These are phyloP conservation scores for Paramecium tetraurelia DNA, from an alignment of 73 alveolate species.

Conservation along the genomic window DNA sequence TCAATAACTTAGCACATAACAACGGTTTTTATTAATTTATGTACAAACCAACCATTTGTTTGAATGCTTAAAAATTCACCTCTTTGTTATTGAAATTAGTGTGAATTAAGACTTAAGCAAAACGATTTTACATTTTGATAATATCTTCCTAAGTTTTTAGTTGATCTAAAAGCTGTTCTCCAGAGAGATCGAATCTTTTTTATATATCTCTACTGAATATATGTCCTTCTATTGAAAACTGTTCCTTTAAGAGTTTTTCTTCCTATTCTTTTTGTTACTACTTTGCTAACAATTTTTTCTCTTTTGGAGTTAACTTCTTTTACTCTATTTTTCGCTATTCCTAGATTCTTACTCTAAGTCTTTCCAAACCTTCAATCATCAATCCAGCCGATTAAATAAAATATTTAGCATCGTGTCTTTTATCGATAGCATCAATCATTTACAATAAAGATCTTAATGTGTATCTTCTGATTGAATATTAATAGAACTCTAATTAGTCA, in stretches of 20 bases:
- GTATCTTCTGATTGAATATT: constrained; percentile 82
- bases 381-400: constrained; percentile 59
- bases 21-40: constrained; percentile 48
- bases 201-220: constrained; percentile 14
- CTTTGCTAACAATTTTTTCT: constrained; percentile 55
- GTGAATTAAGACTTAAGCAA: constrained; percentile 43
- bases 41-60: constrained; percentile 21
- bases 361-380: constrained; percentile 28
- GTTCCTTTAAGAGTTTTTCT: constrained; percentile 4
- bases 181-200: constrained; percentile 47
- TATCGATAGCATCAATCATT: constrained; percentile 69
- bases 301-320: constrained; percentile 43
- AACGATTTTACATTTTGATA: not conserved
- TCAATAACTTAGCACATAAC: constrained; percentile 23
- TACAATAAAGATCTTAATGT: constrained; percentile 70
- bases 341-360: not conserved
- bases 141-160: not conserved
- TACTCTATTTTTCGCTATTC: constrained; percentile 16
- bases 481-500: constrained; percentile 90
- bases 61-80: constrained; percentile 24
- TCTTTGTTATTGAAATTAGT: constrained; percentile 5
- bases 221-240: constrained; percentile 26
- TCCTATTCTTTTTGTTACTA: not conserved
- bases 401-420: constrained; percentile 53
- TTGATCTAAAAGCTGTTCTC: not conserved